These are phyloP conservation scores for Saccharomyces hybrid DNA, from an alignment of 1,139 yeast species.

Conservation along the genomic window DNA sequence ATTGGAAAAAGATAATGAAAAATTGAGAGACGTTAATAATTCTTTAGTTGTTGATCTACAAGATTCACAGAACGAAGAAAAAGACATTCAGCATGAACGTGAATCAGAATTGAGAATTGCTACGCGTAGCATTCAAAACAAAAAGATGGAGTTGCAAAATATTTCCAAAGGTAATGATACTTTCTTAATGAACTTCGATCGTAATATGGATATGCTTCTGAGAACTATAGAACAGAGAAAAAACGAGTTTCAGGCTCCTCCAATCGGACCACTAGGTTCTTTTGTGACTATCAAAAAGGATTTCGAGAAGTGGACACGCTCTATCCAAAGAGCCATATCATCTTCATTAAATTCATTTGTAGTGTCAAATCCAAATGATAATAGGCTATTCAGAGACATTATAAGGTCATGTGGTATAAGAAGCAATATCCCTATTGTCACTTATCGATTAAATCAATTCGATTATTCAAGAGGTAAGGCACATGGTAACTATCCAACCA, in stretches of 20 bases:
- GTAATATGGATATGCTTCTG: constrained; percentile 38
- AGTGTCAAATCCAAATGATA: constrained; percentile 59
- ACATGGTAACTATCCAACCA: constrained; percentile 36
- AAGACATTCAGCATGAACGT: constrained; percentile 10
- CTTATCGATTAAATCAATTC: constrained; percentile 51
- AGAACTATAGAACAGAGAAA: constrained; percentile 35
- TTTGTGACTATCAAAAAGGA: constrained; percentile 50
- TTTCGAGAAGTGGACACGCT: constrained; percentile 50
- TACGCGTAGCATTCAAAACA: constrained; percentile 13
- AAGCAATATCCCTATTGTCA: constrained; percentile 37
- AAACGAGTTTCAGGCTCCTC: constrained; percentile 39
- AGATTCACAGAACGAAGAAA: constrained; percentile 16
- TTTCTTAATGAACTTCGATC: constrained; percentile 41
- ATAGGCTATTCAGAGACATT: constrained; percentile 40
- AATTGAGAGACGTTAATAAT: constrained; percentile 8
- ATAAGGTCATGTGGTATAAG: constrained; percentile 34
- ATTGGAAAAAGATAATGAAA: constrained; percentile 14
- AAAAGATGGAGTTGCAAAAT: constrained; percentile 14
- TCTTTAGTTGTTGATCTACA: constrained; percentile 17
- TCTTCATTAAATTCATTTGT: constrained; percentile 54
- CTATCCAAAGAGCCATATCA: constrained; percentile 50
- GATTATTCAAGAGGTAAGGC: constrained; percentile 41
- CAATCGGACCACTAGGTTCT: constrained; percentile 82
- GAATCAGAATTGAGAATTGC: constrained; percentile 10
- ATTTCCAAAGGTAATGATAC: constrained; percentile 19